Evolutionary conservation across 2,329 filamentous ascomycete genomes (phyloP).

Genomic region (Allantophomopsis cytisporea): DNA sequence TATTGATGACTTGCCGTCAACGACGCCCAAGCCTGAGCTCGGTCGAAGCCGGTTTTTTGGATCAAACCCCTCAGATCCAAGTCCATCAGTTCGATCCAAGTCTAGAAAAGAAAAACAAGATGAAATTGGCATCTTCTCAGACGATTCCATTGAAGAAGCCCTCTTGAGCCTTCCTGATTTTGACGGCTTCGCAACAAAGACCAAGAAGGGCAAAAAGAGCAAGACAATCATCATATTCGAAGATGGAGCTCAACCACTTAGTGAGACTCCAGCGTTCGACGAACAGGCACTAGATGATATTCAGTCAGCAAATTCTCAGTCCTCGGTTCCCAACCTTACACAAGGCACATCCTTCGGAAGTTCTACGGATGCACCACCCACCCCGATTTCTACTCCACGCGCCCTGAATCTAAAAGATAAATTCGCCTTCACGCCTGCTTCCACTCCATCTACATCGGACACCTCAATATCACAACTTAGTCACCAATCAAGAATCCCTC

Average conservation of each 20-base stretch:
- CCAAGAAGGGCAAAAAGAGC: slow-evolving; percentile 1
- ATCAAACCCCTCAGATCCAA: slow-evolving; percentile 17
- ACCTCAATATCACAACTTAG: slow-evolving; percentile 7
- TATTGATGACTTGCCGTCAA: slow-evolving; percentile 17
- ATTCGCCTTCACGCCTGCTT: slow-evolving; percentile 8
- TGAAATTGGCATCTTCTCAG: slow-evolving; percentile 34
- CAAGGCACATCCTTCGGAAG: slow-evolving; percentile 8
- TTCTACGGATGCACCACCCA: slow-evolving; percentile 10
- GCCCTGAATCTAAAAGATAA: slow-evolving; percentile 7
- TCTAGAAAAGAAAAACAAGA: slow-evolving; percentile 26
- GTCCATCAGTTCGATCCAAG: slow-evolving; percentile 20
- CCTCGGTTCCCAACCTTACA: slow-evolving; percentile 9
- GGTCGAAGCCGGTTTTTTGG: slow-evolving; percentile 34
- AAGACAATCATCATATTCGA: slow-evolving; percentile 13
- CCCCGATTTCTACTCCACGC: slow-evolving; percentile 4
- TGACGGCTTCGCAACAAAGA: slow-evolving; percentile 5
- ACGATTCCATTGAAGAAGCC: slow-evolving; percentile 34
- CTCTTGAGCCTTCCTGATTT: slow-evolving; percentile 28
- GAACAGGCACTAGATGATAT: neutral
- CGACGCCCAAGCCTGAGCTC: slow-evolving; percentile 16
- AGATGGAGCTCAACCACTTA: slow-evolving; percentile 2
- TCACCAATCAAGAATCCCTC: neutral
- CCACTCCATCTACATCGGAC: slow-evolving; percentile 4
- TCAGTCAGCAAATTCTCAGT: slow-evolving; percentile 6
- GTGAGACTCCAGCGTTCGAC: neutral